Conservation (phyloP, 2,329 filamentous ascomycete species). For the Penicillium sclerotiorum region DNA sequence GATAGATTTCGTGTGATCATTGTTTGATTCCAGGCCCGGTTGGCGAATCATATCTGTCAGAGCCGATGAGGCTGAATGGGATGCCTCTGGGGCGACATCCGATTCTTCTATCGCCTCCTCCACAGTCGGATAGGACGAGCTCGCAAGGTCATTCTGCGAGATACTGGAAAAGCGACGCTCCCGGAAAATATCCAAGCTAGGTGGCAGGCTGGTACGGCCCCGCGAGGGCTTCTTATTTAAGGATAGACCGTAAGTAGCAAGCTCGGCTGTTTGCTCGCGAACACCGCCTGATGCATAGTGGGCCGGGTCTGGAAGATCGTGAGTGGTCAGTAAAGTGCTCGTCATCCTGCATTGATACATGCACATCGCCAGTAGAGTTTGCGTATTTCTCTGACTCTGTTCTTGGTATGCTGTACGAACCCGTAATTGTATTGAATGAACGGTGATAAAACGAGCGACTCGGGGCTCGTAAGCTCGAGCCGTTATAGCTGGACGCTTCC, state of each 20-base stretch:
- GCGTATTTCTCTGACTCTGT: neutral
- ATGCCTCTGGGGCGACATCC: conserved; percentile 15
- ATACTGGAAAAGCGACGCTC: conserved; percentile 8
- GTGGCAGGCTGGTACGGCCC: conserved; percentile 31
- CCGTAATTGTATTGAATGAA: conserved; percentile 46
- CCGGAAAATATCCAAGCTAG: conserved; percentile 34
- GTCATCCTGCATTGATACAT: neutral
- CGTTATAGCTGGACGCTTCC: conserved; percentile 33
- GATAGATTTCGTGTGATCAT: conserved; percentile 19
- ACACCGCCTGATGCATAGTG: conserved; percentile 75
- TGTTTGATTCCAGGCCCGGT: conserved; percentile 34
- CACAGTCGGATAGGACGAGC: conserved; percentile 14
- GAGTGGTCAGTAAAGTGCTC: conserved; percentile 23
- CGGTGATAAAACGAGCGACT: conserved; percentile 49
- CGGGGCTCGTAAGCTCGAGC: conserved; percentile 43
- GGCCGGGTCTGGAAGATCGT: conserved; percentile 64
- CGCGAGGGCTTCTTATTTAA: conserved; percentile 32
- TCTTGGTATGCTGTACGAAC: conserved; percentile 30
- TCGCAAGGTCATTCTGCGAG: conserved; percentile 20
- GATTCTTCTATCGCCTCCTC: conserved; percentile 18
- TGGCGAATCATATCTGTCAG: conserved; percentile 55
- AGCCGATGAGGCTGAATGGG: conserved; percentile 46
- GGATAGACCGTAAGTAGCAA: conserved; percentile 79
- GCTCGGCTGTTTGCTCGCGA: conserved; percentile 82
- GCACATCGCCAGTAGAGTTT: neutral